Percentiles rank a stretch among this genome's conserved stretches.
These are phyloP conservation scores for Brassica nigra DNA, from an alignment of 345 rosid genomes.

Conservation along the genomic window DNA sequence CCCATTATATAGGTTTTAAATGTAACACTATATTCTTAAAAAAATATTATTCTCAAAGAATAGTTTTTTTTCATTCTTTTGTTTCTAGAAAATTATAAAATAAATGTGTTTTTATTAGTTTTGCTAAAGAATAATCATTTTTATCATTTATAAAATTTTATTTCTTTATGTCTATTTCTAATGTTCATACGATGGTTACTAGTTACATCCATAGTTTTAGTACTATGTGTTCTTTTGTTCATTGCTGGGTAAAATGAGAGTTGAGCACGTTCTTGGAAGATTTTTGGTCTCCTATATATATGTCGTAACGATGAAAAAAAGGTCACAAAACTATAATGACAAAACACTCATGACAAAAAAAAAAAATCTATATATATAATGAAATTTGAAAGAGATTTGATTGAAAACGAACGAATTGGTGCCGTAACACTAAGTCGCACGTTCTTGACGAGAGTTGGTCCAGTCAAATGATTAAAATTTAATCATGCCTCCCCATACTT, in stretches of 20 bases:
- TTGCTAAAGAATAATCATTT: no score
- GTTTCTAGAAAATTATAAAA: no score
- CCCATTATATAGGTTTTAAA: not conserved
- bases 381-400: slow-evolving; percentile 12
- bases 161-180: no score
- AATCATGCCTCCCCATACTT: slow-evolving; percentile 33
- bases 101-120: no score
- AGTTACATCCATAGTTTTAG: not conserved
- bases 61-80: no score
- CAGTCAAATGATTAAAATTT: slow-evolving; percentile 29
- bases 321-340: not conserved
- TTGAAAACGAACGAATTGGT: slow-evolving; percentile 32
- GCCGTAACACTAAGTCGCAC: slow-evolving; percentile 46
- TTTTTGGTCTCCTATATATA: slow-evolving; percentile 1
- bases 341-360: slow-evolving; percentile 15
- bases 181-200: no score
- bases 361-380: not conserved
- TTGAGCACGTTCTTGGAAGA: slow-evolving; percentile 35
- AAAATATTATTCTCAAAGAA: no score
- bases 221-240: slow-evolving; percentile 8
- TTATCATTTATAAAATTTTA: no score
- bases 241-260: slow-evolving; percentile 15
- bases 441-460: slow-evolving; percentile 43
- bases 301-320: slow-evolving; percentile 31
- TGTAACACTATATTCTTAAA: no score